A percentile compares a stretch with the other conserved stretches of the same genome.
Evolutionary conservation across 164 flowering plant genomes (phyloP).

Genomic region (Brasenia schreberi): DNA sequence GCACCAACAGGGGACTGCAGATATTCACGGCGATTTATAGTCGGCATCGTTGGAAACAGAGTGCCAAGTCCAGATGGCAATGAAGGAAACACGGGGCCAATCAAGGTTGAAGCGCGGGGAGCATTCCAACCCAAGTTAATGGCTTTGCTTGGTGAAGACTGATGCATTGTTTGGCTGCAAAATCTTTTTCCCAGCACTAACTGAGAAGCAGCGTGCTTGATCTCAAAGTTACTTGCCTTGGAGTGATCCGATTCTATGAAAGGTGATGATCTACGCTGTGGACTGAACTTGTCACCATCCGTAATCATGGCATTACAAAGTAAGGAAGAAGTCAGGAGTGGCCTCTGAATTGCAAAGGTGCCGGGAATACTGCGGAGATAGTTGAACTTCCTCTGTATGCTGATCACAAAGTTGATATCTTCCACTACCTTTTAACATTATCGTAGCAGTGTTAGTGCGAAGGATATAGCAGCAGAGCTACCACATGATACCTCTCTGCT

Average conservation of each 20-base stretch:
- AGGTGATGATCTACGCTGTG: slow-evolving; percentile 3
- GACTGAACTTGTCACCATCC: slow-evolving; percentile 10
- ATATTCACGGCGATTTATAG: not conserved
- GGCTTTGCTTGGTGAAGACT: slow-evolving; percentile 23
- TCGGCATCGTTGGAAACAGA: not conserved
- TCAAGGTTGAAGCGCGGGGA: slow-evolving; percentile 13
- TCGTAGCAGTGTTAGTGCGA: not conserved
- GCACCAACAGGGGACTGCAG: not conserved
- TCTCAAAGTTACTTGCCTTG: slow-evolving; percentile 5
- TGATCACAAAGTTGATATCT: slow-evolving; percentile 60
- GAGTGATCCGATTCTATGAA: not conserved
- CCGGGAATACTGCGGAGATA: slow-evolving; percentile 61
- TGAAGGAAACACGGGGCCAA: not conserved
- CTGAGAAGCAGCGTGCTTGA: slow-evolving; percentile 10
- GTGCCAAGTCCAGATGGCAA: not conserved
- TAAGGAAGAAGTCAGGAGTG: slow-evolving; percentile 23
- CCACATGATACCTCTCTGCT: not conserved
- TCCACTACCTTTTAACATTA: slow-evolving; percentile 32
- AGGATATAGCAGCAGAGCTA: not conserved
- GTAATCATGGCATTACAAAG: slow-evolving; percentile 18
- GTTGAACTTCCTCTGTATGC: slow-evolving; percentile 63
- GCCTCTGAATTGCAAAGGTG: slow-evolving; percentile 46
- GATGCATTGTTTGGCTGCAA: slow-evolving; percentile 11
- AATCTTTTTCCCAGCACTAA: slow-evolving; percentile 29
- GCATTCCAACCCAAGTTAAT: slow-evolving; percentile 45